Evolutionary conservation across 2,329 filamentous ascomycete genomes (phyloP).

Genomic region (Plenodomus tracheiphilus): DNA sequence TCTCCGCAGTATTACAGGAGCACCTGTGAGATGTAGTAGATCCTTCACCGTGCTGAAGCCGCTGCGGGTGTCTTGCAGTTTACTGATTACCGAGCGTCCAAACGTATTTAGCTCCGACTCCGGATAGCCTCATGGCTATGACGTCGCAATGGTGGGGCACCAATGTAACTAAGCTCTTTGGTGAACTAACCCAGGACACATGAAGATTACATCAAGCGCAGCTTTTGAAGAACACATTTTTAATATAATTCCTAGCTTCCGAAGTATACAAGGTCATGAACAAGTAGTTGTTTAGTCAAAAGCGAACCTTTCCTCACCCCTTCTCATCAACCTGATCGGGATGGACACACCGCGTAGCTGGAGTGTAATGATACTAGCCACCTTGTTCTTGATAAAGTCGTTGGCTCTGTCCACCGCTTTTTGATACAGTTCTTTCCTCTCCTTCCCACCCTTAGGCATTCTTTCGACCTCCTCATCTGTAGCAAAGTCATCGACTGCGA

Average conservation of each 20-base stretch:
- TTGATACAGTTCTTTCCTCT: conserved; percentile 61
- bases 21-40: too few species aligned
- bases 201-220: too few species aligned
- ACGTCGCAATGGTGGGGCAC: neutral
- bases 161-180: conserved; percentile 1
- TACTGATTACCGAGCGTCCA: too few species aligned
- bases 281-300: conserved; percentile 21
- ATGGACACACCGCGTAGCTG: conserved; percentile 66
- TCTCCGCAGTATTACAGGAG: too few species aligned
- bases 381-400: conserved; percentile 56
- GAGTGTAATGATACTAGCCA: conserved; percentile 69
- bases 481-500: conserved; percentile 61
- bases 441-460: conserved; percentile 48
- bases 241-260: too few species aligned
- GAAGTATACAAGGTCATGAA: too few species aligned
- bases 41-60: too few species aligned
- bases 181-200: too few species aligned
- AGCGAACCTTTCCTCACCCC: conserved; percentile 70
- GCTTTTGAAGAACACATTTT: too few species aligned
- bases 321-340: conserved; percentile 68
- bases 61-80: too few species aligned
- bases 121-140: too few species aligned
- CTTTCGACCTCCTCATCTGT: conserved; percentile 46
- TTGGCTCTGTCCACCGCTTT: conserved; percentile 62
- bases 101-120: too few species aligned